Base-by-base conservation (phyloP, 2,329 filamentous ascomycete genomes). In the Tolypocladium inflatum region DNA sequence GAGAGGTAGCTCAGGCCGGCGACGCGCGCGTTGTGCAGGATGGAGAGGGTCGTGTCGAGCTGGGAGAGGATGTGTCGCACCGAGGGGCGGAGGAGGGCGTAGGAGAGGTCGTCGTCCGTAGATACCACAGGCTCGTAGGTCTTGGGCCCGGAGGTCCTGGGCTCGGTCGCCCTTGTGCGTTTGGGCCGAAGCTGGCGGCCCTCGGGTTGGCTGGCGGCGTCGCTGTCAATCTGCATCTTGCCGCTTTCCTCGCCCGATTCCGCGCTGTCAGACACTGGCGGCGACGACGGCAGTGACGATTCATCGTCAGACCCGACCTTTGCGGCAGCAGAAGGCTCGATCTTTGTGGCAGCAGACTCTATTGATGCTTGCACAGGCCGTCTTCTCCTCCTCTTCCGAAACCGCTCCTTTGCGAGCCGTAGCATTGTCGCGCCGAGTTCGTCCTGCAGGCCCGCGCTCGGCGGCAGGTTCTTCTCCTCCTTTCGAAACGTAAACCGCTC, bases 81-180 rank as follows among this genome's bases (percentile, higher is more conserved):
- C 0, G 83, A 80, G 0, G 91, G 90, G 0, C 80, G 79, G 19
- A 96, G 74, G 6, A 95, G 75, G 2, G 72, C 69, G 59, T 80
- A 76, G 0, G 90, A 89, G 54, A 78, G 69, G 2, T 88, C 85
- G 63, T 96, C 91, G 64, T 96, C 87, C 1, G 84, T 80, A 9
- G 88, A 80, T 6, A 90, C 72, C 2, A 80, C 76, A 0, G 88
- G 83, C 13, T 71, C 70, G 39, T 76, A 74, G 0, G 68, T 69
- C 55, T 63, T 66, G 11, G 57, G 58, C 7, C 17, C 52, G 1
- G 38, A 35, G 11, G 39, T 54, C 19, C 35, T 51, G 11, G 57
- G 58, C 7, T 17, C 52, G 1, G 38, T 35, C 15, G 41, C 53
- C 19, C 35, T 51, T 8, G 21, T 30, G 9, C 17, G 45, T 21